Percentiles rank a stretch among this genome's conserved stretches.
phyloP scores from a whole-genome alignment of 176 grass and related monocot species.

The Poa annua region DNA sequence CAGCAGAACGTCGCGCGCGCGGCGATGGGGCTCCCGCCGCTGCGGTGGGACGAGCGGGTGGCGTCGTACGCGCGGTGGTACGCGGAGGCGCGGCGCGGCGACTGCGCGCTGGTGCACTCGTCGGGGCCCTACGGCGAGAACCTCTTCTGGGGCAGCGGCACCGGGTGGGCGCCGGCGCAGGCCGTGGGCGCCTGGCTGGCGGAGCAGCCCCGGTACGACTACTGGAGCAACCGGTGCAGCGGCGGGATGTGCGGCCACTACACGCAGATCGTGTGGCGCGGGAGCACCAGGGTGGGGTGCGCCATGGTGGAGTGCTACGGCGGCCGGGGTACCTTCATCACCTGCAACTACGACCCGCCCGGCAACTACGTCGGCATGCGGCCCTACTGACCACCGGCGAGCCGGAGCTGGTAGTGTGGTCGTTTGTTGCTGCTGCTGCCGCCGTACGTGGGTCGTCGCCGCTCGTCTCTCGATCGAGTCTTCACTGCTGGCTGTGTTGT shows the following conservation, averaged over 20 bases:
- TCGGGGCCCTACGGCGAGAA: constrained; percentile 82
- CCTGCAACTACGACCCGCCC: constrained; percentile 82
- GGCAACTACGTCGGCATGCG: constrained; percentile 72
- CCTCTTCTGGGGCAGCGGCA: constrained; percentile 84
- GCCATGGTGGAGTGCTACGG: constrained; percentile 59
- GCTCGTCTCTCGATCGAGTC: no score
- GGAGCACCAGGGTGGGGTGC: constrained; percentile 46
- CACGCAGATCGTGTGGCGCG: constrained; percentile 81
- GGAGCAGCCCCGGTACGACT: constrained; percentile 67
- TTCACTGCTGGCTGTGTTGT: no score
- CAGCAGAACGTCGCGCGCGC: constrained; percentile 65
- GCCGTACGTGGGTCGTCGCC: no score
- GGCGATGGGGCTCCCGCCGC: constrained; percentile 43
- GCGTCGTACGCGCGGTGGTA: constrained; percentile 69
- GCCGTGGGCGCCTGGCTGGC: constrained; percentile 69
- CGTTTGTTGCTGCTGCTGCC: background rate
- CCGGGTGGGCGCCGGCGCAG: constrained; percentile 51
- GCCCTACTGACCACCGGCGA: constrained; percentile 52
- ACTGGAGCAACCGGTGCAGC: constrained; percentile 66
- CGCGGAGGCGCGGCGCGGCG: constrained; percentile 55
- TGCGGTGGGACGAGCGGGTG: constrained; percentile 59
- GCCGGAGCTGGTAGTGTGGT: background rate
- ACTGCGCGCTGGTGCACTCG: constrained; percentile 86
- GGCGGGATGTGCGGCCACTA: constrained; percentile 78
- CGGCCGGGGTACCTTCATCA: constrained; percentile 55